Percentiles rank a stretch among this genome's conserved stretches.
These are phyloP conservation scores for Sclerotinia trifoliorum DNA, from an alignment of 2,329 filamentous ascomycete species.

Conservation along the genomic window DNA sequence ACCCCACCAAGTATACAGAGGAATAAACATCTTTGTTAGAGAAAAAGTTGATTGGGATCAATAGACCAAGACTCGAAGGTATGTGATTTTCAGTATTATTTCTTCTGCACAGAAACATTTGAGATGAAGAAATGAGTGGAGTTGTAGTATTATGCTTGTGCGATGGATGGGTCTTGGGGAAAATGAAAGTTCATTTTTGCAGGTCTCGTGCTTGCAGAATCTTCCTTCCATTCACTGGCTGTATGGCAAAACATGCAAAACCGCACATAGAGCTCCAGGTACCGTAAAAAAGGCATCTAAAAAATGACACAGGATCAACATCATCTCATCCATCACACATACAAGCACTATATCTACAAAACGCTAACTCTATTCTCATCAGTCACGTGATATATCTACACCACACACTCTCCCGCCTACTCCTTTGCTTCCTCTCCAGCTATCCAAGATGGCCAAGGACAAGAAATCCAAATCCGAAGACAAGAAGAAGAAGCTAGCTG, in stretches of 20 bases:
- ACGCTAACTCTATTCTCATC: not conserved
- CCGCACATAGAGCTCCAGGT: not conserved
- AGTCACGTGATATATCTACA: not conserved
- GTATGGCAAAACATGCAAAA: not conserved
- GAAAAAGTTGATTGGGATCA: not conserved
- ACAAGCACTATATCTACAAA: not conserved
- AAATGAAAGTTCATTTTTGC: constrained; percentile 11
- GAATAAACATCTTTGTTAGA: not conserved
- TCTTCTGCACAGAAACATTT: not conserved
- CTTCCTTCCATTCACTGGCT: constrained; percentile 12
- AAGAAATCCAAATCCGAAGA: constrained; percentile 49
- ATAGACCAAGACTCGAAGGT: not conserved
- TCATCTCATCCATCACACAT: too few relatives aligned
- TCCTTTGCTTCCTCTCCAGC: too few relatives aligned
- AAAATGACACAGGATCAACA: not conserved
- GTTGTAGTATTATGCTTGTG: not conserved
- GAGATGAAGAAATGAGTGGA: not conserved
- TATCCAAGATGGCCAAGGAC: constrained; percentile 49
- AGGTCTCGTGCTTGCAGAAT: not conserved
- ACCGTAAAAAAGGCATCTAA: not conserved
- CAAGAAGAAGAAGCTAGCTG: constrained; percentile 55
- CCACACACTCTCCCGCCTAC: not conserved
- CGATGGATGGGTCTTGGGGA: not conserved
- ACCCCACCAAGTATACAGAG: not conserved
- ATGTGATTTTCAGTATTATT: not conserved